A percentile compares a stretch with the other conserved stretches of the same genome.
Conservation (phyloP, 2,329 filamentous ascomycete genomes). For the Fusarium sp. region DNA sequence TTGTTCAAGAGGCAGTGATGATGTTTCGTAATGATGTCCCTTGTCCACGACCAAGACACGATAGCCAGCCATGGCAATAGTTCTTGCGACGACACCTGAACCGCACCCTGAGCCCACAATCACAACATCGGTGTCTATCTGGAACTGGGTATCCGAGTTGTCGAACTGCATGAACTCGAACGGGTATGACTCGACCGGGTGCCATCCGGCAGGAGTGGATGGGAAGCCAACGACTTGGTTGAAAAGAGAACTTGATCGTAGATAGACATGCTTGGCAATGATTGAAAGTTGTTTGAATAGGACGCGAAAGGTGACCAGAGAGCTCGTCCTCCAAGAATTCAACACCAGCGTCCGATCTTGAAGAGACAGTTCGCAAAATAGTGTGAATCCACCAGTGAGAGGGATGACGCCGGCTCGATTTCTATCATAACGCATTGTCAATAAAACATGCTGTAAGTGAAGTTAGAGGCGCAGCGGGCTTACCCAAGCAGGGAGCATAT, state of each 20-base stretch:
- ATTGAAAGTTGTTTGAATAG: slow-evolving; percentile 6
- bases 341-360: slow-evolving; percentile 1
- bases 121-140: slow-evolving; percentile 1
- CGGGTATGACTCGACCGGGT: not conserved
- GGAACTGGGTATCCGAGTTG: not conserved
- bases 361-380: not conserved
- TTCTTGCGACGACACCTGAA: slow-evolving; percentile 4
- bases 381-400: not conserved
- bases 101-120: slow-evolving; percentile 7
- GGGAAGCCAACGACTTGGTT: slow-evolving; percentile 3
- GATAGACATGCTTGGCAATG: slow-evolving; percentile 2
- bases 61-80: slow-evolving; percentile 1
- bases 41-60: not conserved
- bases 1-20: slow-evolving; percentile 1
- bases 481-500: slow-evolving; percentile 4
- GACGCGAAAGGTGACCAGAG: not conserved
- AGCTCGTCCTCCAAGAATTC: not conserved
- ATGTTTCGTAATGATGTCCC: not conserved
- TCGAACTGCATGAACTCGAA: slow-evolving; percentile 6
- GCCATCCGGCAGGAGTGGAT: not conserved
- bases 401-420: not conserved
- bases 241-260: not conserved
- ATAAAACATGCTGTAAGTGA: too few relatives aligned
- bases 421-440: not conserved
- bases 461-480: accelerated